Conservation (phyloP, 2,329 filamentous ascomycete species). For the Colletotrichum musicola region DNA sequence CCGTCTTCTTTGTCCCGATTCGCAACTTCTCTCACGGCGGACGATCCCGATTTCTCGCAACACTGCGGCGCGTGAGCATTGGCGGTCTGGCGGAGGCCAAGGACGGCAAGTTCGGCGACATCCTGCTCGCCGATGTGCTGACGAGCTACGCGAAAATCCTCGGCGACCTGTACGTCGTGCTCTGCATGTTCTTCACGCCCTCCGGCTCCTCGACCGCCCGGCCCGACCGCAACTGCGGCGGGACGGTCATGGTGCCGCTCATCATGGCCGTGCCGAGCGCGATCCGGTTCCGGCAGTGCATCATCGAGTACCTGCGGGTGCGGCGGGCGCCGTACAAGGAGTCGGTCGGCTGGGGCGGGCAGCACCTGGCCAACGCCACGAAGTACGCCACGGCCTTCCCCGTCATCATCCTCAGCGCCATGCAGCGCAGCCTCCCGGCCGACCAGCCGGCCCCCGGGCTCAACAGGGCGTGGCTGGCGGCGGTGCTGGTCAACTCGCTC, state of each 20-base stretch:
- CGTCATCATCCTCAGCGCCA: constrained; percentile 83
- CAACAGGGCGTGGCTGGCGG: constrained; percentile 75
- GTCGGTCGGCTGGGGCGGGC: constrained; percentile 79
- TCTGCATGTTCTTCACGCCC: constrained; percentile 89
- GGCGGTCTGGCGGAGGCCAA: constrained; percentile 88
- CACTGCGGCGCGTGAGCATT: constrained; percentile 81
- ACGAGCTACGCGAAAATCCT: constrained; percentile 95
- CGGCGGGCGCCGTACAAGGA: constrained; percentile 67
- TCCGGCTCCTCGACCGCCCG: constrained; percentile 80
- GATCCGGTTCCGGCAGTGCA: constrained; percentile 91
- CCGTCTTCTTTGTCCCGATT: constrained; percentile 80
- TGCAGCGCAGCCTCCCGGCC: constrained; percentile 73
- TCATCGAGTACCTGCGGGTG: constrained; percentile 87
- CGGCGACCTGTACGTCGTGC: constrained; percentile 86
- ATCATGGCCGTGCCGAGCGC: constrained; percentile 85
- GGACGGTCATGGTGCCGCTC: constrained; percentile 82
- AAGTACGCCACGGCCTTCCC: constrained; percentile 97
- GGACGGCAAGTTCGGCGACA: constrained; percentile 95
- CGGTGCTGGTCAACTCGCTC: constrained; percentile 84
- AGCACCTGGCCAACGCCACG: constrained; percentile 91
- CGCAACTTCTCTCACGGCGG: constrained; percentile 77
- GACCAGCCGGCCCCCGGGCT: constrained; percentile 54
- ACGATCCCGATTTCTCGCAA: constrained; percentile 80
- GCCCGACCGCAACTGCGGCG: constrained; percentile 86
- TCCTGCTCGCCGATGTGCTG: constrained; percentile 91